A percentile compares a stretch with the other conserved stretches of the same genome.
These are phyloP conservation scores for Auxenochlorella protothecoides DNA, from an alignment of 139 green algal species.

Conservation along the genomic window DNA sequence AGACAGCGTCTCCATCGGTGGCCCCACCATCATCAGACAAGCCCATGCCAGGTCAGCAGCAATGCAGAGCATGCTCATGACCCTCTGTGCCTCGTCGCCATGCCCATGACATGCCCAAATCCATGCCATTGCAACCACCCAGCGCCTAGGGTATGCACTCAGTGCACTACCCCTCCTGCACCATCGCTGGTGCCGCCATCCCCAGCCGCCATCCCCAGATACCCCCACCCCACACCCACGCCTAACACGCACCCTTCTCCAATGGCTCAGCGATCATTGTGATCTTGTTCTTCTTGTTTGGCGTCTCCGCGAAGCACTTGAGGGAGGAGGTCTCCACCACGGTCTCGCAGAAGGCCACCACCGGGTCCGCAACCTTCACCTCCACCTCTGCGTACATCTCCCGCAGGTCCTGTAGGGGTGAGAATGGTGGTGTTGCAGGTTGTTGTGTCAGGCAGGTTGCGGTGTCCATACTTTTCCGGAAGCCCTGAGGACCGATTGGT, in stretches of 20 bases:
- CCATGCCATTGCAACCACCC: too few species aligned
- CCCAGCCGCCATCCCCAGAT: neutral
- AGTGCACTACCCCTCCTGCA: neutral
- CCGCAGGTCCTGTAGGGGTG: constrained; percentile 51
- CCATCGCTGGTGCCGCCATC: neutral
- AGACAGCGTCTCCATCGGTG: too few species aligned
- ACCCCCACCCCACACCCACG: neutral
- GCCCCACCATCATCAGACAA: too few species aligned
- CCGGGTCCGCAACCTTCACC: constrained; percentile 88
- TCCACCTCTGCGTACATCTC: constrained; percentile 87
- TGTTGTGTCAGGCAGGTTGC: too few species aligned
- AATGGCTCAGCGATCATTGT: constrained; percentile 95
- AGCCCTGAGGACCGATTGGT: too few species aligned
- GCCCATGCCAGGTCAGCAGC: too few species aligned
- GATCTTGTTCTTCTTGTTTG: constrained; percentile 88
- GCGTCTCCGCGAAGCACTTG: constrained; percentile 96
- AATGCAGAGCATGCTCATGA: too few species aligned
- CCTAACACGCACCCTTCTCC: constrained; percentile 45
- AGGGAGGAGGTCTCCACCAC: constrained; percentile 89
- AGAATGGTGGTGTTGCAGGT: neutral
- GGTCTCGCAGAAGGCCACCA: constrained; percentile 93
- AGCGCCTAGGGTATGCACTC: neutral
- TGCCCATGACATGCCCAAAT: too few species aligned
- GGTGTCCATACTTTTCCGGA: too few species aligned
- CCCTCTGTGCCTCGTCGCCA: too few species aligned